A percentile compares a stretch with the other conserved stretches of the same genome.
These are phyloP conservation scores for Aspergillus sp. DNA, from an alignment of 2,329 filamentous ascomycete genomes.

Conservation along the genomic window DNA sequence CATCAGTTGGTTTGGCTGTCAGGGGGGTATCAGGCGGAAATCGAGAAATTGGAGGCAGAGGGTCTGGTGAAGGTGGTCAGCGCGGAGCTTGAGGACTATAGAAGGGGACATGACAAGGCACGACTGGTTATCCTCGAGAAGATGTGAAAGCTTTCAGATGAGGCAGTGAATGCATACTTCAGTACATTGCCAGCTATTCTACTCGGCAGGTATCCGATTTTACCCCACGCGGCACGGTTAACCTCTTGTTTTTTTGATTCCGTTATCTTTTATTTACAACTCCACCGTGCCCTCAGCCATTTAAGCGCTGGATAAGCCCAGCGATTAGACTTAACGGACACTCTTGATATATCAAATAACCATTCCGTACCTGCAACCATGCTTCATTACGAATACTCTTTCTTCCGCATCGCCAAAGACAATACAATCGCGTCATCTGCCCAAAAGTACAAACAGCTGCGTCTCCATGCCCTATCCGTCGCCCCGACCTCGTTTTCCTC, in stretches of 20 bases:
- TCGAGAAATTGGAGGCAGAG: conserved; percentile 29
- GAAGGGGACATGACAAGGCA: conserved; percentile 23
- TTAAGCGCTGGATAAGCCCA: no score
- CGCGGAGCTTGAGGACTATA: conserved; percentile 20
- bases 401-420: conserved; percentile 5
- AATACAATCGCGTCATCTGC: conserved; percentile 1
- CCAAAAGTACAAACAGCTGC: conserved; percentile 7
- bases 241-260: no score
- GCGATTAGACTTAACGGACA: no score
- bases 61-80: conserved; percentile 26
- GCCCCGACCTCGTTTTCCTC: conserved; percentile 21
- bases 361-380: no score
- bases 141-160: no score
- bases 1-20: conserved; percentile 42
- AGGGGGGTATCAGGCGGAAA: conserved; percentile 40
- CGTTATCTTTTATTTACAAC: no score
- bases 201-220: no score
- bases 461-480: conserved; percentile 19
- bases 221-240: no score
- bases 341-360: no score
- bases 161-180: no score
- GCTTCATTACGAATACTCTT: conserved; percentile 4
- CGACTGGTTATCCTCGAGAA: conserved; percentile 18
- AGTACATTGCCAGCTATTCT: no score
- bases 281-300: no score